Evolutionary conservation across 2,329 filamentous ascomycete genomes (phyloP), one percentile per base, ranked within the genome.

Genomic region (Sporothrix pseudoabietina): DNA sequence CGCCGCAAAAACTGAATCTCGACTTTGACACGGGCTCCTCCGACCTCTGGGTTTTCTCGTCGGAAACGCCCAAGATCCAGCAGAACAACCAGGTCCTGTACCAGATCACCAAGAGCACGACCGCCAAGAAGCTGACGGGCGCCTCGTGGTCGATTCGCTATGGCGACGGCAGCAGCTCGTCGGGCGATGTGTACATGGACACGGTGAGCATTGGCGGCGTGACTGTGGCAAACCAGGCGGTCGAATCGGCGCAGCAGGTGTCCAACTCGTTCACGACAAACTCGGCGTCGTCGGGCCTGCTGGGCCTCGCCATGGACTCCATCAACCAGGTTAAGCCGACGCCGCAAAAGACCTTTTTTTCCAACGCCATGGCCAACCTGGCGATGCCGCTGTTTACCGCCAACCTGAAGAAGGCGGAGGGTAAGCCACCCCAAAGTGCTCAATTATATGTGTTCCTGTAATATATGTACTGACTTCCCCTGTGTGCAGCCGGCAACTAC

Each of bases 1-100:
- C 81, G 47, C 78, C 80, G 10, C 86, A 87, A 76, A 88, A 84
- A 8, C 77, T 92, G 77, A 86, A 87, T 76, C 82, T 92, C 76
- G 87, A 91, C 79, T 88, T 92, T 76, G 90, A 92, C 77, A 92
- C 90, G 52, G 90, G 90, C 32, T 90, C 88, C 70, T 85, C 89
- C 57, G 90, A 92, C 81, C 83, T 92, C 85, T 84, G 84, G 84
- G 84, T 85, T 0, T 85, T 85, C 75, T 82, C 81, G 66, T 77
- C 77, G 41, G 78, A 81, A 74, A 81, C 80, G 1, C 79, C 80
- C 7, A 14, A 35, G 10, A 75, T 68, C 6, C 77, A 83, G 65
- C 77, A 81, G n/a, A 78, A 77, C 26, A 82, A 82, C 1, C 83
- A 85, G 65, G 77, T 78, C 14, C 71, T 82, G 47, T 85, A 82